Conservation (phyloP, 345 rosid species). For the Trapa bicornis region DNA sequence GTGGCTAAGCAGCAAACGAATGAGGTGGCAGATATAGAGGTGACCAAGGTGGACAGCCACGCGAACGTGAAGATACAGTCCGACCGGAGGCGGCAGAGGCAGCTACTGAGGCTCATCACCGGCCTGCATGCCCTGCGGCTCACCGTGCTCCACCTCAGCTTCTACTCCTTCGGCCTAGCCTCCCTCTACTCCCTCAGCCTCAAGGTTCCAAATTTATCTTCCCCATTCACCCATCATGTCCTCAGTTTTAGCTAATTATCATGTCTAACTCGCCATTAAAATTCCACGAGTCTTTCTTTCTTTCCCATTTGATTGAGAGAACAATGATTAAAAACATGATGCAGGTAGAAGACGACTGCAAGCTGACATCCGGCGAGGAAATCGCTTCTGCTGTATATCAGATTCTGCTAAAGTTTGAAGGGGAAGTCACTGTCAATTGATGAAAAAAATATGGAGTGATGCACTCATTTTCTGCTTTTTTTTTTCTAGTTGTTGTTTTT, state of each 20-base stretch:
- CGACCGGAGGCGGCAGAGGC: slow-evolving; percentile 41
- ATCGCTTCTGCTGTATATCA: slow-evolving; percentile 61
- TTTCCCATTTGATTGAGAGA: too few species aligned
- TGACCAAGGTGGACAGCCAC: slow-evolving; percentile 69
- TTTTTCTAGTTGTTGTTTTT: not conserved
- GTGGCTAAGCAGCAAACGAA: slow-evolving; percentile 13
- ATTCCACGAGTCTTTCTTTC: too few species aligned
- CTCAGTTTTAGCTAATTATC: too few species aligned
- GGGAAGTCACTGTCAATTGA: not conserved
- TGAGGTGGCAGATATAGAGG: slow-evolving; percentile 60
- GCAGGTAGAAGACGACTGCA: slow-evolving; percentile 90
- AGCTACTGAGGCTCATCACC: slow-evolving; percentile 54
- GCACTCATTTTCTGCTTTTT: not conserved
- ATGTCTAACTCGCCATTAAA: too few species aligned
- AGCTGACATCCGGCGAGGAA: slow-evolving; percentile 61
- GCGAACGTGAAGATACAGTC: slow-evolving; percentile 72
- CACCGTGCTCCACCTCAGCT: slow-evolving; percentile 65
- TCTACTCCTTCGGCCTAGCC: slow-evolving; percentile 42
- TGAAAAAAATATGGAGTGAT: not conserved
- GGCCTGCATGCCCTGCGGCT: slow-evolving; percentile 56
- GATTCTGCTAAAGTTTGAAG: slow-evolving; percentile 40
- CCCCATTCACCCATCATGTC: too few species aligned
- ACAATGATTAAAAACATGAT: not conserved
- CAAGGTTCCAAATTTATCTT: slow-evolving; percentile 35
- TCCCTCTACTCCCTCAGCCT: slow-evolving; percentile 67